Evolutionary conservation across 768 basidiomycete species (phyloP), one percentile per base, ranked within the genome.

Genomic region (Leucocoprinus leucothites): DNA sequence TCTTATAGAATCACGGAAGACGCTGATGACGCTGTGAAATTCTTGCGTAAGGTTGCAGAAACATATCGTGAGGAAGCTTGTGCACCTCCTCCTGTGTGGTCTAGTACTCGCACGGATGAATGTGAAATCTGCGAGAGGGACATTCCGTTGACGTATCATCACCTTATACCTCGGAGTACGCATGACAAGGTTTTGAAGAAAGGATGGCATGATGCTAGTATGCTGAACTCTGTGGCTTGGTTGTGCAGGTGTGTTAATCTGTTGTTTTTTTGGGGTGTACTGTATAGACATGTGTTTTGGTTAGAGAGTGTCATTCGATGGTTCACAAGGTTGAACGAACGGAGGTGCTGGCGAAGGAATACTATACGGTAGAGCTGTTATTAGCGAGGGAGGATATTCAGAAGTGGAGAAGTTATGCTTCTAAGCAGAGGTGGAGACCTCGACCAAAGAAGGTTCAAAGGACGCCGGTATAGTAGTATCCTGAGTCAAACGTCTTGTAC

Each of bases 71-170:
- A 67, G 1, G 72, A 80, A 24, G 75, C 73, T 0, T 77, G 73
- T 48, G 75, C 77, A 3, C 75, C 81, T 1, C 80, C 78, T 9
- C 80, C 80, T 0, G 67, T 73, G 7, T 84, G 82, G 82, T 72
- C 71, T 11, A 67, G 71, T 11, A 84, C 84, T 21, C 72, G 82
- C 6, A 75, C 77, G 24, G 69, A 58, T 16, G 78, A 78, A 59
- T 85, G 84, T 68, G 82, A 84, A 68, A 79, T 86, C 22, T 86
- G 84, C 63, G 74, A 74, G 58, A 72, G 82, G n/a, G 73, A 71
- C 48, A 74, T 82, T 2, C 79, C 78, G 9, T 66, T 84, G 61
- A 84, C 82, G 18, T 85, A 83, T 61, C 82, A 84, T 63, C 82
- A 84, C 56, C 73, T 85, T 26, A 81, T 85, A 43, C 82, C 82